Evolutionary conservation across 116 monocot genomes (phyloP).

Genomic region (Dioscorea cayenensis): DNA sequence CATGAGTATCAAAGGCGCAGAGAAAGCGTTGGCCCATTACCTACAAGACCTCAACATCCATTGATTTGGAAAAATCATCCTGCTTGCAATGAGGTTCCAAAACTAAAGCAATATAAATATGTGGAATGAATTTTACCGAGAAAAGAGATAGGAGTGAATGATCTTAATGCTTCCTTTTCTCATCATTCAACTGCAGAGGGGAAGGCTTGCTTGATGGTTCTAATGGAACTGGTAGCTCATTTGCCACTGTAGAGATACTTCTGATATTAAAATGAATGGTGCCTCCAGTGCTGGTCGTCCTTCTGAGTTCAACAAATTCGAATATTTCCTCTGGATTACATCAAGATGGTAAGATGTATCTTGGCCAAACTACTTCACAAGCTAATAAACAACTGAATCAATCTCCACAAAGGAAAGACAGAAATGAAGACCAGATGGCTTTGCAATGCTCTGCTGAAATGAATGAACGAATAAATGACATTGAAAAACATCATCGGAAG

Average conservation of each 20-base stretch:
- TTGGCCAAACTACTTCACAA: conserved; percentile 16
- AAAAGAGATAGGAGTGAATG: conserved; percentile 43
- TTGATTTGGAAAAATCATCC: conserved; percentile 77
- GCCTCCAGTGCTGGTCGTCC: conserved; percentile 4
- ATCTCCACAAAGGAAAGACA: conserved; percentile 22
- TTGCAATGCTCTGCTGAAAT: conserved; percentile 14
- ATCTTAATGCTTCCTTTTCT: conserved; percentile 34
- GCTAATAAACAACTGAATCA: conserved; percentile 21
- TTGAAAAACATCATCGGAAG: conserved; percentile 34
- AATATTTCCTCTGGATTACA: conserved; percentile 18
- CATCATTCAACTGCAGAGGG: conserved; percentile 26
- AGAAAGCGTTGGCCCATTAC: conserved; percentile 50
- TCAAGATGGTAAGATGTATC: conserved; percentile 9
- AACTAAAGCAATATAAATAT: conserved; percentile 39
- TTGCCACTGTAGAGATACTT: conserved; percentile 1
- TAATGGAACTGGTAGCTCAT: conserved; percentile 18
- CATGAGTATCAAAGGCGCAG: too few species aligned
- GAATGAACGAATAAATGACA: conserved; percentile 28
- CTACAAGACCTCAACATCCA: conserved; percentile 68
- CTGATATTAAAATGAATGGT: background rate
- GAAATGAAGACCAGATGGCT: conserved; percentile 1
- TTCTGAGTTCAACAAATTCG: conserved; percentile 16
- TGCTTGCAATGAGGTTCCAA: conserved; percentile 69
- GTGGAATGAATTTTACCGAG: conserved; percentile 45
- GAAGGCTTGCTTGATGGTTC: conserved; percentile 19